Base-by-base conservation (phyloP, 2,329 filamentous ascomycete species). In the Pestalotiopsis sp. region DNA sequence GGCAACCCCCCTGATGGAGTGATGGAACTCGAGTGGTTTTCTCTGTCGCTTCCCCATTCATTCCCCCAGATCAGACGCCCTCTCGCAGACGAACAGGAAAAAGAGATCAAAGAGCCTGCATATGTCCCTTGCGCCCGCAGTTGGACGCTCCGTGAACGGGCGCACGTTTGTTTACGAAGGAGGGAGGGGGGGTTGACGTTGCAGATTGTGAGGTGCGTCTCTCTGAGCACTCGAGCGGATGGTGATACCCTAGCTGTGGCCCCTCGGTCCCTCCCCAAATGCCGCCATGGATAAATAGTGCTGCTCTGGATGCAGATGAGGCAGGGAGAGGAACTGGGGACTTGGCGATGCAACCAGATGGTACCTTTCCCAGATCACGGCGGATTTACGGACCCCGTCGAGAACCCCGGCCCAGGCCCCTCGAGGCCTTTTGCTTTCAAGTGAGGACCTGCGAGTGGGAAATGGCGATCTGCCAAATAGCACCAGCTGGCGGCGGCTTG, bases 201-300 rank as follows among this genome's bases (percentile, higher is more conserved):
- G 64, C 64, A 66, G 64, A 57, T 66, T 66, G 25, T 36, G 64
- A 66, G 64, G 64, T 66, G 64, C 64, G 57, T 66, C 17, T 66
- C 17, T 17, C 17, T 52, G 45, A 52, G 45, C 11, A 17, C 45
- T 20, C 39, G 27, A 52, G 41, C 20, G 14, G 45, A 58, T 27
- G 31, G 14, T 57, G 23, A 17, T 23, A 36, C 23, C 12, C 25
- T 59, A 27, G 23, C 57, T 59, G 57, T 36, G 27, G 57, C 57
- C 57, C 57, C 57, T 59, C 20, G 49, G 31, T 36, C 31, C 31
- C 31, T 36, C 31, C 31, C 45, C 45, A 52, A 52, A 52, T n/a
- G 45, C 45, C 45, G 20, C 45, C 45, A 23, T 52, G 45, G 45
- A 52, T n/a, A 52, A 52, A 23, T 52, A 52, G 45, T 52, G 45